Conservation (phyloP, 768 basidiomycete species). For the Rhizopogon sp. region DNA sequence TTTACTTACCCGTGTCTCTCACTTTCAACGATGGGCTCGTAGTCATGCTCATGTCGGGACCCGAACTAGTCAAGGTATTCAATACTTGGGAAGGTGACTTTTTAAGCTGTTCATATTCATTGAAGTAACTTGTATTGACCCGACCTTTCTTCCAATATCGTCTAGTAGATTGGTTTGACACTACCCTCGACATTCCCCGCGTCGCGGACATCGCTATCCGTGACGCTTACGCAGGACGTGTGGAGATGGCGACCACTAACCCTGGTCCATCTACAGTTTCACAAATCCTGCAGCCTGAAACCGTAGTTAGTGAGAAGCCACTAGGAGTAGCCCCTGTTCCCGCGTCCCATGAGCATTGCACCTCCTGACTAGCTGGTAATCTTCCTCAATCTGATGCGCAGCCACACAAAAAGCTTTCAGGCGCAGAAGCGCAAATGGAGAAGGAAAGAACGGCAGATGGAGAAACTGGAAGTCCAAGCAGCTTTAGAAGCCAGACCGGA, state of each 20-base stretch:
- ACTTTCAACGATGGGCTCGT: constrained; percentile 38
- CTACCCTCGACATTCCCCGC: constrained; percentile 3
- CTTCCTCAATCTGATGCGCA: not conserved
- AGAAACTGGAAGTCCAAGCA: not conserved
- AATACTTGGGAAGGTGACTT: constrained; percentile 39
- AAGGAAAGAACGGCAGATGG: not conserved
- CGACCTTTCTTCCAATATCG: constrained; percentile 4
- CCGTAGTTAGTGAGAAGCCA: not conserved
- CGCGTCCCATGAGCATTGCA: not conserved
- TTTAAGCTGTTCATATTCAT: not conserved
- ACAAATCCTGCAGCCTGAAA: not conserved
- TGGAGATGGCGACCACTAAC: not conserved
- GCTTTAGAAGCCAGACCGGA: not conserved
- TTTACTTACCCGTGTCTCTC: constrained; percentile 35
- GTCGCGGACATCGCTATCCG: too few relatives aligned
- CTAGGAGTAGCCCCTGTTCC: not conserved
- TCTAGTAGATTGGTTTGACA: constrained; percentile 22
- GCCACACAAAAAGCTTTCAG: not conserved
- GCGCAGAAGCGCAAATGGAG: not conserved
- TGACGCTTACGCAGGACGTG: not conserved
- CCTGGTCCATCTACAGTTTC: not conserved
- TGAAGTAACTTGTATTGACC: not conserved
- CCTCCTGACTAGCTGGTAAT: too few relatives aligned
- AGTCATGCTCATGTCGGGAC: constrained; percentile 31
- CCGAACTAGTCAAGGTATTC: constrained; percentile 23